Evolutionary conservation across 176 grass and related monocot genomes (phyloP).

Genomic region (Carex parvula): DNA sequence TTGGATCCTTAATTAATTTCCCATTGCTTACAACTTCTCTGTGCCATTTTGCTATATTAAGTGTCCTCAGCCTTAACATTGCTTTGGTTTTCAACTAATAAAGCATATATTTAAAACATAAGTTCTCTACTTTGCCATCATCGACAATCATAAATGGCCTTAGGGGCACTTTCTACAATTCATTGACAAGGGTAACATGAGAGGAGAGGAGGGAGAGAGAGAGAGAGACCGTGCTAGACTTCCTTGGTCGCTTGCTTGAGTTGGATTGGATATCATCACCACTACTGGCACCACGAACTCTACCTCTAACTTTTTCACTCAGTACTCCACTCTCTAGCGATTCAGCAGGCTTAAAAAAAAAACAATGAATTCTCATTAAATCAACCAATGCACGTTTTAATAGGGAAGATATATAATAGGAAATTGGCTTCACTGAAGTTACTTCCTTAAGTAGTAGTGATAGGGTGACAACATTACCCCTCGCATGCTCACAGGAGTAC

Average conservation of each 20-base stretch:
- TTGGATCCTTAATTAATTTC: neutral
- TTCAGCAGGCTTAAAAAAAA: too few relatives aligned
- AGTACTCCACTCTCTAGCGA: too few relatives aligned
- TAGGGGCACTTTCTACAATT: slow-evolving; percentile 43
- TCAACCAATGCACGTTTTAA: too few relatives aligned
- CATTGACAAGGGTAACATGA: neutral
- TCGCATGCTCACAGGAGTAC: too few relatives aligned
- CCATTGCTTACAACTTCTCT: neutral
- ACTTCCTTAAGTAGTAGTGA: too few relatives aligned
- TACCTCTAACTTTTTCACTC: too few relatives aligned
- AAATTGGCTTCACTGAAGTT: too few relatives aligned
- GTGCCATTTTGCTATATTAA: neutral
- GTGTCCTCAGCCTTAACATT: neutral
- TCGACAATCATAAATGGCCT: neutral
- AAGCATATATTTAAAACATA: neutral
- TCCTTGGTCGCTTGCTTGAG: slow-evolving; percentile 65
- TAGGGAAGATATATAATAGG: too few relatives aligned
- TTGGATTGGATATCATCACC: slow-evolving; percentile 32
- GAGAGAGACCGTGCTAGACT: slow-evolving; percentile 63
- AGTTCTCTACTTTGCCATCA: neutral
- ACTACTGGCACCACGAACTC: neutral
- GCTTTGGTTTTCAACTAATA: neutral
- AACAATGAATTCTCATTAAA: too few relatives aligned
- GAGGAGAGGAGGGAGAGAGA: too few relatives aligned
- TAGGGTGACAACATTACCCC: too few relatives aligned